Conservation (phyloP, 495 filamentous ascomycete species). For the Penicillium bovifimosum region DNA sequence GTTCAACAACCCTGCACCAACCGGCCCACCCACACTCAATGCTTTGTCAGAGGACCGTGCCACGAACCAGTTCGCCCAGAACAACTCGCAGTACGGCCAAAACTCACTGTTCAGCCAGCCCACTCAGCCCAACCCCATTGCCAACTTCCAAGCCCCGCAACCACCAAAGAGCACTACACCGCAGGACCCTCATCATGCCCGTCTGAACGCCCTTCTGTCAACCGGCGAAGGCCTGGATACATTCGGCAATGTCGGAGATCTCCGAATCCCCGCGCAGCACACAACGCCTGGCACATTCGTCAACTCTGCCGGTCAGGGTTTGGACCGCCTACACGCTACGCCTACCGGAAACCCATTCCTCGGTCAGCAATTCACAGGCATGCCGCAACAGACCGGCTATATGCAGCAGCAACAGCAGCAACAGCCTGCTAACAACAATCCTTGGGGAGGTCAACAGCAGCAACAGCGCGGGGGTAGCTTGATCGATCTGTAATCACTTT, state of each 20-base stretch:
- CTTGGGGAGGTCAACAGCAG: constrained; percentile 62
- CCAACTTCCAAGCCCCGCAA: constrained; percentile 46
- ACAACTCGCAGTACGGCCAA: constrained; percentile 45
- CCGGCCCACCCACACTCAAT: constrained; percentile 59
- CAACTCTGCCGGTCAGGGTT: constrained; percentile 80
- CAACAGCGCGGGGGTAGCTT: constrained; percentile 69
- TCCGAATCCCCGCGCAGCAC: constrained; percentile 94
- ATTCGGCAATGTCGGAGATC: constrained; percentile 90
- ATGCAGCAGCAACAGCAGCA: constrained; percentile 55
- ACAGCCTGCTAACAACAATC: constrained; percentile 56
- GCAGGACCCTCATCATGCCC: constrained; percentile 71
- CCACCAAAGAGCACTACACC: constrained; percentile 44
- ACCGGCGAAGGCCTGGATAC: constrained; percentile 91
- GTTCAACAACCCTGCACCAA: constrained; percentile 57
- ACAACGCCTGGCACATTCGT: constrained; percentile 96
- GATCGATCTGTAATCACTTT: constrained; percentile 71
- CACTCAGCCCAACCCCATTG: constrained; percentile 43
- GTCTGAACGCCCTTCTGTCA: constrained; percentile 83
- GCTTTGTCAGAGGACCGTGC: constrained; percentile 67
- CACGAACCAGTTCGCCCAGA: constrained; percentile 46
- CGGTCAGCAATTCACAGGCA: constrained; percentile 69
- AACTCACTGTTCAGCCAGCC: constrained; percentile 28
- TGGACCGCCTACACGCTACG: constrained; percentile 60
- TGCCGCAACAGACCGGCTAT: constrained; percentile 35
- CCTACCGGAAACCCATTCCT: constrained; percentile 89